Percentiles rank a stretch among this genome's conserved stretches.
Conservation (phyloP, 1,139 yeast genomes). For the Debaryomyces nepalensis region DNA sequence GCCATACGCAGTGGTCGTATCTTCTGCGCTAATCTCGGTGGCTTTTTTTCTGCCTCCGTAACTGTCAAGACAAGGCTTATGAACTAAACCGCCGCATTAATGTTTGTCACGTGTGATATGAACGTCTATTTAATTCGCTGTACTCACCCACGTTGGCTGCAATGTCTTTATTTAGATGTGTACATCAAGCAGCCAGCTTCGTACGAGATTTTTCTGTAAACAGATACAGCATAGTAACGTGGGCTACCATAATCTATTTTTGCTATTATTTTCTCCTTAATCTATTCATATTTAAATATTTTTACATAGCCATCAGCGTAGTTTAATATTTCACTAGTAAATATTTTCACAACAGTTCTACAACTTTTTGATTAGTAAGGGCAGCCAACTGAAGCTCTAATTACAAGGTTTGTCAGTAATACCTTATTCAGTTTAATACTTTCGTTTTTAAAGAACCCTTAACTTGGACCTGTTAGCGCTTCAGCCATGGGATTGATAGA, state of each 20-base stretch:
- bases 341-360: too few species aligned
- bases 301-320: background rate
- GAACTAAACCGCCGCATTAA: too few species aligned
- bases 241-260: background rate
- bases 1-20: too few species aligned
- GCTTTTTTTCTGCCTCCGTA: too few species aligned
- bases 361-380: too few species aligned
- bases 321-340: background rate
- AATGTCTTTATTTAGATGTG: background rate
- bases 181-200: background rate
- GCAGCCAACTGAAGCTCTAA: too few species aligned
- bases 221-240: too few species aligned
- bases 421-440: background rate
- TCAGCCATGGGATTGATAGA: background rate
- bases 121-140: background rate
- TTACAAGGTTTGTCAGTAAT: too few species aligned
- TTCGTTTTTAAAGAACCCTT: background rate
- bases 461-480: background rate
- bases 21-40: too few species aligned
- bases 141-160: slow-evolving; percentile 7
- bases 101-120: too few species aligned
- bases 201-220: too few species aligned
- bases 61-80: too few species aligned
- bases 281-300: slow-evolving; percentile 2
- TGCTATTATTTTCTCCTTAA: background rate